Evolutionary conservation across 176 grass and related monocot genomes (phyloP).

Genomic region (Carex cristatella): DNA sequence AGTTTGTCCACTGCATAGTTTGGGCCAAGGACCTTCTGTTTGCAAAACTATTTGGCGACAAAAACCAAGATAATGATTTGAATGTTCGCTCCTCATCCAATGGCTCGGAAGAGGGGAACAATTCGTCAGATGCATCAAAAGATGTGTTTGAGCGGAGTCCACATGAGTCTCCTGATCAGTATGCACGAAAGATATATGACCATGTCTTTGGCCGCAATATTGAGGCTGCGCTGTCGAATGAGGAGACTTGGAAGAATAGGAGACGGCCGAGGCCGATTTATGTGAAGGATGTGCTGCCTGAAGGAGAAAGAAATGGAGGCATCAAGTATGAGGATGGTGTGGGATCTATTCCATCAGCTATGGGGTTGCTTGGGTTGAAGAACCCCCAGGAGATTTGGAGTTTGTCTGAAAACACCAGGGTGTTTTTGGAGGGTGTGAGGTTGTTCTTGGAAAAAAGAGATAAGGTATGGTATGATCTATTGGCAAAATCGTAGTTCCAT

Average conservation of each 20-base stretch:
- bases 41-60: constrained; percentile 93
- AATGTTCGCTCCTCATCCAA: constrained; percentile 43
- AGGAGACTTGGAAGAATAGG: constrained; percentile 94
- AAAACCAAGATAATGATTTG: constrained; percentile 95
- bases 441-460: constrained; percentile 83
- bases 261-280: constrained; percentile 63
- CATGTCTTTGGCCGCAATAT: constrained; percentile 97
- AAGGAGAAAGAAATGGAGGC: constrained; percentile 47
- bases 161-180: constrained; percentile 63
- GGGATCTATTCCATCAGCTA: constrained; percentile 47
- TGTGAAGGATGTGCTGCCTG: constrained; percentile 44
- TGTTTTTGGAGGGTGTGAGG: constrained; percentile 80
- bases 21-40: constrained; percentile 99
- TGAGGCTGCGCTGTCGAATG: constrained; percentile 62
- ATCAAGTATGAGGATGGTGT: constrained; percentile 22
- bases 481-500: not conserved
- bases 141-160: constrained; percentile 62
- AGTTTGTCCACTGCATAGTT: constrained; percentile 98
- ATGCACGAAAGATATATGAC: constrained; percentile 76
- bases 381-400: constrained; percentile 92
- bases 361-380: constrained; percentile 62
- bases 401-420: constrained; percentile 76
- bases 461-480: constrained; percentile 37
- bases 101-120: constrained; percentile 42
- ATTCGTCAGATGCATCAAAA: constrained; percentile 33